Conservation (phyloP, 1,284 basidiomycete species). For the Vanrija pseudolonga region DNA sequence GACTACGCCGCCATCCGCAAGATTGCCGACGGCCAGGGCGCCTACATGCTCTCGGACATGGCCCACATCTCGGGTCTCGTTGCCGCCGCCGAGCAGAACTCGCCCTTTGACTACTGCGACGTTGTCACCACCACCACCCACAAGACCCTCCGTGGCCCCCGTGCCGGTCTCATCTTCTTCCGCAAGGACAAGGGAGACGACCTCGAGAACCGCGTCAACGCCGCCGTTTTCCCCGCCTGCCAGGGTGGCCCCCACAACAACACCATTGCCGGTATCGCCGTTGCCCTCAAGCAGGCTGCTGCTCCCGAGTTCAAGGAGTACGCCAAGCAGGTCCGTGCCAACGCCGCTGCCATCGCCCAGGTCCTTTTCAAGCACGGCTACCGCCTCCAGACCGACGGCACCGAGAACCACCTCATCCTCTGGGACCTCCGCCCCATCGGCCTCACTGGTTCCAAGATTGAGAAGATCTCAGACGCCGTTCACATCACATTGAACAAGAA, state of each 20-base stretch:
- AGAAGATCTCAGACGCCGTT: slow-evolving; percentile 95
- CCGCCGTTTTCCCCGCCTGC: slow-evolving; percentile 99
- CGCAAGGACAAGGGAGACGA: slow-evolving; percentile 82
- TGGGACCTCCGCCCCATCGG: slow-evolving; percentile 97
- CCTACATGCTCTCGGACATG: slow-evolving; percentile 93
- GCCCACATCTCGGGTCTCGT: slow-evolving; percentile 96
- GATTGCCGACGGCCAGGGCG: slow-evolving; percentile 81
- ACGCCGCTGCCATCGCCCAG: slow-evolving; percentile 71
- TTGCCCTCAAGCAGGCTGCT: slow-evolving; percentile 88
- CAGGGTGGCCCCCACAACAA: slow-evolving; percentile 99
- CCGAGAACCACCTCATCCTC: slow-evolving; percentile 96
- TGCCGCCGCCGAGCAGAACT: slow-evolving; percentile 86
- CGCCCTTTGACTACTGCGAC: slow-evolving; percentile 95
- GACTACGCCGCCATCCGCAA: slow-evolving; percentile 80
- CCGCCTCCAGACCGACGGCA: slow-evolving; percentile 94
- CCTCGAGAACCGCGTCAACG: slow-evolving; percentile 93
- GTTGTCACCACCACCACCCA: slow-evolving; percentile 97
- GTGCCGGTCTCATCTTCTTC: slow-evolving; percentile 99
- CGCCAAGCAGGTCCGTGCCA: slow-evolving; percentile 89
- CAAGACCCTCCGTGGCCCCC: slow-evolving; percentile 98
- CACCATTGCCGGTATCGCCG: slow-evolving; percentile 94
- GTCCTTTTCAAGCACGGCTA: slow-evolving; percentile 75
- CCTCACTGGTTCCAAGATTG: slow-evolving; percentile 94
- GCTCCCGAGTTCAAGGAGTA: slow-evolving; percentile 89
- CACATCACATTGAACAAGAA: slow-evolving; percentile 88